Evolutionary conservation across 140 eudicot species (phyloP).

Genomic region (Cichorium intybus): DNA sequence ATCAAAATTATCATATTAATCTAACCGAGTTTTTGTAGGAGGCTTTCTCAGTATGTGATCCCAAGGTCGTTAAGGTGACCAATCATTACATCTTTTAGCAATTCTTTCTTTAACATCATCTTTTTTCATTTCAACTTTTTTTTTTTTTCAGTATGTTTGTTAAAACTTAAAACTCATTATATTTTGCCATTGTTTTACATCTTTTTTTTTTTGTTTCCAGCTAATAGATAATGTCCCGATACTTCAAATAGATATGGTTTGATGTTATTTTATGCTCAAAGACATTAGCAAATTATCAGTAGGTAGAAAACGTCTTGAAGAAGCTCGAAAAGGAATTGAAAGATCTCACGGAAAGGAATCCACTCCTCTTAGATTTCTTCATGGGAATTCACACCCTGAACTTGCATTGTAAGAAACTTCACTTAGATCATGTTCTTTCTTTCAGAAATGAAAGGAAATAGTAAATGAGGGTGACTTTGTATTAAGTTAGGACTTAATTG

Average conservation of each 20-base stretch:
- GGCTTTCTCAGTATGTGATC: conserved; percentile 82
- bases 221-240: conserved; percentile 79
- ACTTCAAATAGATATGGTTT: conserved; percentile 88
- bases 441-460: not conserved
- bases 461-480: not conserved
- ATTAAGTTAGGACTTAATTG: not conserved
- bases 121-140: not conserved
- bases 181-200: not conserved
- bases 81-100: not conserved
- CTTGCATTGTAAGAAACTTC: conserved; percentile 70
- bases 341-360: conserved; percentile 83
- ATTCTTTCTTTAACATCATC: not conserved
- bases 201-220: conserved; percentile 42
- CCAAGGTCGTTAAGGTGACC: conserved; percentile 68
- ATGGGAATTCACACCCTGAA: conserved; percentile 75
- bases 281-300: conserved; percentile 81
- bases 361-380: conserved; percentile 68
- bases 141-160: not conserved
- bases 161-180: no score
- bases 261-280: conserved; percentile 98
- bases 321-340: conserved; percentile 81
- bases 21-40: conserved; percentile 53
- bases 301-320: conserved; percentile 83
- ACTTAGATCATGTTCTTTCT: not conserved
- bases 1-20: not conserved